phyloP scores from a whole-genome alignment of 2,329 filamentous ascomycete genomes.

The Diaporthe destruens region DNA sequence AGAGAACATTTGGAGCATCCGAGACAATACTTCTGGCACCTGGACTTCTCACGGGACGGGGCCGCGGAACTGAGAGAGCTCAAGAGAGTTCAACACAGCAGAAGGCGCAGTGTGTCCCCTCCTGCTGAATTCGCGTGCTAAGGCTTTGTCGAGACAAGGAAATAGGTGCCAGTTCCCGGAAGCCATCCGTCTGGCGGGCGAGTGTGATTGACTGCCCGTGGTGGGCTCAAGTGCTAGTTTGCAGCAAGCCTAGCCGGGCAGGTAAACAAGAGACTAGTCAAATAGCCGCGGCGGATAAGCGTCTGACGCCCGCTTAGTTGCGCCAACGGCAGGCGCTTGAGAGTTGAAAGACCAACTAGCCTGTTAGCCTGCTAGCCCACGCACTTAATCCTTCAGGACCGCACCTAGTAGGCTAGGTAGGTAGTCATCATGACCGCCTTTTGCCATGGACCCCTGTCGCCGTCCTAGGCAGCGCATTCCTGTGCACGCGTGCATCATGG shows the following conservation, averaged over 20 bases:
- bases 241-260: not conserved
- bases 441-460: not conserved
- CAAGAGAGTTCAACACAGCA: not conserved
- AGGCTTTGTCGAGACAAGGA: not conserved
- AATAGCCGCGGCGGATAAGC: slow-evolving; percentile 38
- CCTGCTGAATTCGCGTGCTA: not conserved
- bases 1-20: not conserved
- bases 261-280: no score
- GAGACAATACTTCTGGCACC: not conserved
- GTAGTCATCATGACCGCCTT: slow-evolving; percentile 28
- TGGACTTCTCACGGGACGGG: not conserved
- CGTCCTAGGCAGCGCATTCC: not conserved
- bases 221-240: no score
- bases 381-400: slow-evolving; percentile 22
- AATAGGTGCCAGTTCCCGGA: not conserved
- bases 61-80: not conserved
- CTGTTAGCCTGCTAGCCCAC: not conserved
- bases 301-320: slow-evolving; percentile 39
- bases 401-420: no score
- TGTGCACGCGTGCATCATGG: not conserved
- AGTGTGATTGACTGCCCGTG: not conserved
- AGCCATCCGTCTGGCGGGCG: not conserved
- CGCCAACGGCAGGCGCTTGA: slow-evolving; percentile 14
- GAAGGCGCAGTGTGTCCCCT: not conserved
- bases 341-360: not conserved